A percentile compares a stretch with the other conserved stretches of the same genome.
Conservation (phyloP, 805 yeast genomes). For the Candida morakotiae region DNA sequence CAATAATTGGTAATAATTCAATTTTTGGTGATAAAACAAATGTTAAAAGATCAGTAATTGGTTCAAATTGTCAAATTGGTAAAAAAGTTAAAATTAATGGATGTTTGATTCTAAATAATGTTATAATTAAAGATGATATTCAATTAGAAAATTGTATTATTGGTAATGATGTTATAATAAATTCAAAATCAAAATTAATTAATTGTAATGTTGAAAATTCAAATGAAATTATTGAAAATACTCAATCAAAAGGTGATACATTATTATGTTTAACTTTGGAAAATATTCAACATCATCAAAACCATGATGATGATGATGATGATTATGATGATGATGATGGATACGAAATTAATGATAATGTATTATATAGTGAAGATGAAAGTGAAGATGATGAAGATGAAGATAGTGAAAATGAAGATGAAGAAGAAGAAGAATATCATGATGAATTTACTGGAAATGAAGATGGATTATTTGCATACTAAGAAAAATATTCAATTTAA, state of each 20-base stretch:
- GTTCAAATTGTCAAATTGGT: slow-evolving; percentile 72
- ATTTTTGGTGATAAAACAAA: slow-evolving; percentile 75
- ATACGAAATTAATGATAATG: slow-evolving; percentile 26
- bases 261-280: slow-evolving; percentile 41
- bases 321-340: slow-evolving; percentile 12
- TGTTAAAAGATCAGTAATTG: slow-evolving; percentile 82
- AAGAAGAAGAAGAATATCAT: slow-evolving; percentile 30
- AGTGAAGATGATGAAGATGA: slow-evolving; percentile 39
- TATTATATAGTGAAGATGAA: slow-evolving; percentile 24
- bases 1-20: slow-evolving; percentile 68
- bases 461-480: slow-evolving; percentile 46
- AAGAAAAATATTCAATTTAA: slow-evolving; percentile 6
- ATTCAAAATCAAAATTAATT: slow-evolving; percentile 59
- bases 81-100: slow-evolving; percentile 85
- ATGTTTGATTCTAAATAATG: slow-evolving; percentile 71
- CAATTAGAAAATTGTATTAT: slow-evolving; percentile 82
- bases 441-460: slow-evolving; percentile 56
- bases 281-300: slow-evolving; percentile 10
- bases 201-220: slow-evolving; percentile 86
- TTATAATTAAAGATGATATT: slow-evolving; percentile 72
- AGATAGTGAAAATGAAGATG: slow-evolving; percentile 55
- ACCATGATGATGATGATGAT: slow-evolving; percentile 29
- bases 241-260: slow-evolving; percentile 56
- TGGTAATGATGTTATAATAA: slow-evolving; percentile 66
- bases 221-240: slow-evolving; percentile 59